Conservation (phyloP, 768 basidiomycete genomes). For the Lactarius psammicola region DNA sequence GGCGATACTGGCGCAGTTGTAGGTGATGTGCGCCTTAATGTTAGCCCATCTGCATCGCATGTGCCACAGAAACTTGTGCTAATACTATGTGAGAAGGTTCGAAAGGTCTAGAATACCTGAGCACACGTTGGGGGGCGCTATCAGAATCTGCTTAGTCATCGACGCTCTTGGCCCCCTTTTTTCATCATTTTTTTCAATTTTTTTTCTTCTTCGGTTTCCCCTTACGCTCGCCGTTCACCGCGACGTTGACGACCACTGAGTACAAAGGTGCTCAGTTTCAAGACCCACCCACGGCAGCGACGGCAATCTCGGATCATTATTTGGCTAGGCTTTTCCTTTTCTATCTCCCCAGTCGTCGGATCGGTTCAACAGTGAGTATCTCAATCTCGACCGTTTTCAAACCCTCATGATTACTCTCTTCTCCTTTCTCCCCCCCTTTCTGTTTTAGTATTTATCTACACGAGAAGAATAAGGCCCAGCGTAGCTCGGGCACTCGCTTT, state of each 20-base stretch:
- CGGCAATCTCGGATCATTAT: not conserved
- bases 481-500: slow-evolving; percentile 1
- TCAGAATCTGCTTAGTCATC: slow-evolving; percentile 11
- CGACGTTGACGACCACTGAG: slow-evolving; percentile 18
- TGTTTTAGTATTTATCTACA: not conserved
- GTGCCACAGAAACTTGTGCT: too few relatives aligned
- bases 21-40: not conserved
- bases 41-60: not conserved
- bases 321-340: not conserved
- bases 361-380: slow-evolving; percentile 9
- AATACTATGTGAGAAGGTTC: too few relatives aligned
- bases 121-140: too few relatives aligned
- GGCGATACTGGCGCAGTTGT: not conserved
- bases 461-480: not conserved
- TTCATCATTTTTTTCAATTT: not conserved
- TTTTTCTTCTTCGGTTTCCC: not conserved
- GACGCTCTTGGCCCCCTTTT: not conserved
- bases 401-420: not conserved
- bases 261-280: not conserved
- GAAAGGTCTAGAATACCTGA: not conserved
- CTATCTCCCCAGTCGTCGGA: not conserved
- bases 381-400: slow-evolving; percentile 9
- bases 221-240: slow-evolving; percentile 13
- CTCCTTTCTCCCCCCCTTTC: not conserved
- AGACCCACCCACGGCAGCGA: slow-evolving; percentile 16